Base-by-base conservation (phyloP, 805 yeast species). In the Torulaspora gathmanii region DNA sequence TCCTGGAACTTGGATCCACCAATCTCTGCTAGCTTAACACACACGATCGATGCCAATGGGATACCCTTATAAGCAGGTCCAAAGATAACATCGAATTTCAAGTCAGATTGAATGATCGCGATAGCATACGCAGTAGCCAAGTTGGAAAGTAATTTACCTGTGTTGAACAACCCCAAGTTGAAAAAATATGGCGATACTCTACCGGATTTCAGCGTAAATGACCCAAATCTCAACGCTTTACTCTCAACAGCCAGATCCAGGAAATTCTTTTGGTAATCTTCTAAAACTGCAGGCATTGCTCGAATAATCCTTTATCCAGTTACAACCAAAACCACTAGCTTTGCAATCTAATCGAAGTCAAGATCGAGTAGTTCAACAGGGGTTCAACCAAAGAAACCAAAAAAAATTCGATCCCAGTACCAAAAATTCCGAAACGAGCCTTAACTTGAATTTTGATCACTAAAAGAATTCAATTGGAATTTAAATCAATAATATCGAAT, bases 11-110 rank as follows among this genome's bases (percentile, higher is more conserved):
- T 82, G 45, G 77, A 79, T n/a, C 88, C 87, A 47, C 87, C 93
- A 54, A 89, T 73, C 69, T 93, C 98, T 29, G 91, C 93, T 49
- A 93, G 74, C 67, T 93, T 91, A 47, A 93, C 91, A 47, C 86
- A 88, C 12, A 96, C 88, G 50, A 91, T 77, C 4, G 98, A 95
- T 42, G 95, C 95, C 46, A 91, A 75, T 17, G 99, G 95, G 57
- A 91, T 91, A 15, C 99, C 99, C 70, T 93, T 93, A 70, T 91
- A 91, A 23, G 99, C 99, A 9, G 99, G 99, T 6, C 99, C 99
- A 61, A 91, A 91, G 44, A 91, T 71, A 34, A 93, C 81, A 60
- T 91, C 98, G 57, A 91, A 90, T 63, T 89, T 83, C 40, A 91
- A 61, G 5, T 84, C 91, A 0, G 91, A 77, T 38, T 77, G 80